Evolutionary conservation across 768 basidiomycete species (phyloP), one percentile per base, ranked within the genome.

Genomic region (Dioszegia aurantiaca): DNA sequence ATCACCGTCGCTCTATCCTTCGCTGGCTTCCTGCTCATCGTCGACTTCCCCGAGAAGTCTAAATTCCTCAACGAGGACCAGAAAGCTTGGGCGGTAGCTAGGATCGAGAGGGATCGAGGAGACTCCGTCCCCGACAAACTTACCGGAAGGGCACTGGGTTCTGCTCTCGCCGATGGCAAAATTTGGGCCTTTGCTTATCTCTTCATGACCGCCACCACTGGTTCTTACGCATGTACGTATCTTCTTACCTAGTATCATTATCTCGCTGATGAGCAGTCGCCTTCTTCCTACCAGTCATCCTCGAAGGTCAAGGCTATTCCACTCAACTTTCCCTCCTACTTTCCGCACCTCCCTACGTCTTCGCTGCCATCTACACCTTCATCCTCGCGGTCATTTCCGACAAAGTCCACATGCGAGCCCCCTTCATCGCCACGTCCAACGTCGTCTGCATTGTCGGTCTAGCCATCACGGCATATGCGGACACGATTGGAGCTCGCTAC

Each of bases 11-110:
- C 30, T 1, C 61, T 73, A 12, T 62, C 63, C 30, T 12, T 63
- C 27, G 30, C 72, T 23, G 62, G 59, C 21, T 23, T 61, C 27
- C 8, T 65, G 28, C 56, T 70, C 44, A 69, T 74, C 51, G 67
- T 69, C 53, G 73, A 76, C 47, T 76, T 76, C 70, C 75, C 74
- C 21, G 74, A 74, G 37, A 74, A 73, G 59, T 62, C 58, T 33
- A 68, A 55, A 26, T 76, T 74, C 63, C 61, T 76, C 21, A 61
- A 54, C 6, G 55, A 49, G 11, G 68, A 71, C 12, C 63, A 76
- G 58, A 69, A 59, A 16, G 49, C 46, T 12, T 64, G 69, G 41
- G 48, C 72, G 30, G 57, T 66, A n/a, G 58, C 57, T 11, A 58
- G 72, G 31, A 62, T 76, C 36, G 59, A 74, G 33, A 36, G 43